These are phyloP conservation scores for Porpolomopsis calyptriformis DNA, from an alignment of 768 basidiomycete genomes.

Conservation along the genomic window DNA sequence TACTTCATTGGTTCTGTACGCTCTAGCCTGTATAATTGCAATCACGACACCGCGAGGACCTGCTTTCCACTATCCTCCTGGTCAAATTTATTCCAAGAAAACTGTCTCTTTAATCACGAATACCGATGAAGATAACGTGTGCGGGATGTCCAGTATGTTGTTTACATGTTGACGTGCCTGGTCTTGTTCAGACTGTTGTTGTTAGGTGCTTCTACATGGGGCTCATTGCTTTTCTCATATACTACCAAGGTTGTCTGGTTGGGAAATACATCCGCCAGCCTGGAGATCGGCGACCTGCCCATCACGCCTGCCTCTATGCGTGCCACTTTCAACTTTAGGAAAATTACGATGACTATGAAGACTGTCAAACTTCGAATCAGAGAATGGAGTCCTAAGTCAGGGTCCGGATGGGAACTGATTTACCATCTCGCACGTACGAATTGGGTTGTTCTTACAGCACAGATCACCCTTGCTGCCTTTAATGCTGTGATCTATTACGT, in stretches of 20 bases:
- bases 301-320: conserved; percentile 71
- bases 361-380: conserved; percentile 33
- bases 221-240: conserved; percentile 71
- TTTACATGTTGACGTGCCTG: neutral
- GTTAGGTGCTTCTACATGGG: conserved; percentile 47
- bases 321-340: conserved; percentile 46
- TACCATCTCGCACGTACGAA: conserved; percentile 59
- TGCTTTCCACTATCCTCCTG: conserved; percentile 59
- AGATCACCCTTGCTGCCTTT: conserved; percentile 42
- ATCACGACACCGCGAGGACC: conserved; percentile 68
- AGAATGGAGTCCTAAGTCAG: conserved; percentile 48
- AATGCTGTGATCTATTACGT: conserved; percentile 58
- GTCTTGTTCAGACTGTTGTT: neutral
- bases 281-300: conserved; percentile 84
- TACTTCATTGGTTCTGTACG: conserved; percentile 39
- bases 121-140: conserved; percentile 63
- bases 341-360: conserved; percentile 50
- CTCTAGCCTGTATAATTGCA: conserved; percentile 27
- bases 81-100: conserved; percentile 66
- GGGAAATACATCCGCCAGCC: conserved; percentile 58
- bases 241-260: conserved; percentile 82
- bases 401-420: conserved; percentile 53
- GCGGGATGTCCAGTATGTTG: conserved; percentile 41
- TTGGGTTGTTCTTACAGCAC: conserved; percentile 23
- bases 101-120: conserved; percentile 49